A percentile compares a stretch with the other conserved stretches of the same genome.
Conservation (phyloP, 306 rosid species). For the Castanea sativa region DNA sequence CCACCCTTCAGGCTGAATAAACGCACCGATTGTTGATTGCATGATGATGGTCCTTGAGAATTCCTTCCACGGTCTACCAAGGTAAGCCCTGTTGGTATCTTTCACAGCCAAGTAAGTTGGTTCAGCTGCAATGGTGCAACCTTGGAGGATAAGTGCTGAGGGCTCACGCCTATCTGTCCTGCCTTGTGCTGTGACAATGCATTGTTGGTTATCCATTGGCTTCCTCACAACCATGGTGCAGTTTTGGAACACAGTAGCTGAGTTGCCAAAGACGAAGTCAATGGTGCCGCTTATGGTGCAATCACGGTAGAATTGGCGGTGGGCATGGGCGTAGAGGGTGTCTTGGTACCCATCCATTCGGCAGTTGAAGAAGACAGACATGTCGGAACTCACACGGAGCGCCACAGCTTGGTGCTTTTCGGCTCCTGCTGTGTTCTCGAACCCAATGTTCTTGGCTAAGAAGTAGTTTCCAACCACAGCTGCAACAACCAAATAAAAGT, state of each 20-base stretch:
- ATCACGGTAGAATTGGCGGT: constrained; percentile 58
- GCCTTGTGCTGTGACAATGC: constrained; percentile 67
- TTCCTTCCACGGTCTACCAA: constrained; percentile 70
- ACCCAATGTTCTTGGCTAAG: constrained; percentile 54
- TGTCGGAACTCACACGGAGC: constrained; percentile 44
- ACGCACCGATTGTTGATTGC: constrained; percentile 42
- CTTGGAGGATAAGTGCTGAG: constrained; percentile 44
- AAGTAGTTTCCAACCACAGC: constrained; percentile 58
- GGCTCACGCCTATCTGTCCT: constrained; percentile 29
- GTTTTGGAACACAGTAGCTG: constrained; percentile 44
- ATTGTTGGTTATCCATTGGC: constrained; percentile 36
- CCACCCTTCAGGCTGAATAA: constrained; percentile 52
- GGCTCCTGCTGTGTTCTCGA: constrained; percentile 59
- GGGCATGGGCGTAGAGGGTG: constrained; percentile 49
- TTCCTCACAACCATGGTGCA: constrained; percentile 49
- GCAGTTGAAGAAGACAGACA: constrained; percentile 48
- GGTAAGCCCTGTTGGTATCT: constrained; percentile 21
- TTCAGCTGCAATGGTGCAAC: constrained; percentile 48
- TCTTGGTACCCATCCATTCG: constrained; percentile 54
- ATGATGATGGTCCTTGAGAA: constrained; percentile 61
- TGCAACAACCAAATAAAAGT: constrained; percentile 16
- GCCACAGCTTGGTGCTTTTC: constrained; percentile 52
- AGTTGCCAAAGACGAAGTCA: constrained; percentile 55
- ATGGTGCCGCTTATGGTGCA: constrained; percentile 50
- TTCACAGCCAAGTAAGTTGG: neutral